Conservation (phyloP, 768 basidiomycete genomes). For the Rhodotorula babjevae region DNA sequence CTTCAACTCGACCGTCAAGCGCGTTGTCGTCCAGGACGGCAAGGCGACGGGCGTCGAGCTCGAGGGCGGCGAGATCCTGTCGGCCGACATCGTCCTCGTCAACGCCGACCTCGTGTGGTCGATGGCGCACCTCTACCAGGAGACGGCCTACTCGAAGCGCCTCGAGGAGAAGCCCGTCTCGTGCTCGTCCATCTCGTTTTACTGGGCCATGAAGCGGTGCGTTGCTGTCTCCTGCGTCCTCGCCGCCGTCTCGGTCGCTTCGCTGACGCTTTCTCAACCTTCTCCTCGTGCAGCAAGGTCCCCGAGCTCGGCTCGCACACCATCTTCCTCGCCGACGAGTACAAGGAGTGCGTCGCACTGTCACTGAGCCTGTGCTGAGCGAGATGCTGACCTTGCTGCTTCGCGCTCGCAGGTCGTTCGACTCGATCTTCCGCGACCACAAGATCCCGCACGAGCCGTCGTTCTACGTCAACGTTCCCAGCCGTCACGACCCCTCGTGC, state of each 20-base stretch:
- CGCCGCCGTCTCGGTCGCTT: too few species aligned
- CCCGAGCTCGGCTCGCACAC: slow-evolving; percentile 49
- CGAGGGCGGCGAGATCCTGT: slow-evolving; percentile 42
- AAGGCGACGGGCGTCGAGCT: slow-evolving; percentile 47
- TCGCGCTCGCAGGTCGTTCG: slow-evolving; percentile 43
- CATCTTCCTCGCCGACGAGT: slow-evolving; percentile 51
- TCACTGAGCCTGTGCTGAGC: neutral
- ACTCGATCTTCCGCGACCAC: slow-evolving; percentile 50
- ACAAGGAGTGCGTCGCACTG: slow-evolving; percentile 45
- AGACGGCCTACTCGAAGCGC: slow-evolving; percentile 34
- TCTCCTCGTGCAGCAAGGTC: slow-evolving; percentile 13
- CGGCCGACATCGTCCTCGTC: slow-evolving; percentile 45
- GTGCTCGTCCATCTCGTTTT: slow-evolving; percentile 51
- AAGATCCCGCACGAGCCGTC: slow-evolving; percentile 50
- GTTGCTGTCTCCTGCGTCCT: slow-evolving; percentile 10
- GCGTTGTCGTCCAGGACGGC: slow-evolving; percentile 43
- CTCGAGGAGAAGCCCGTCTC: slow-evolving; percentile 38
- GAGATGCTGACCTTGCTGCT: neutral
- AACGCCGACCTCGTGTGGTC: slow-evolving; percentile 52
- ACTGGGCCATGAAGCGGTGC: slow-evolving; percentile 50
- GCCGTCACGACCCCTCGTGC: slow-evolving; percentile 46
- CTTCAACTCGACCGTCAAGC: slow-evolving; percentile 46
- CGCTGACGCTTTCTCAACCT: neutral
- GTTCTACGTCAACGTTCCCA: slow-evolving; percentile 52
- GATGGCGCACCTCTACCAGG: slow-evolving; percentile 48